Evolutionary conservation across 305 asterid species (phyloP).

Genomic region (Solanum aculeatissimum): DNA sequence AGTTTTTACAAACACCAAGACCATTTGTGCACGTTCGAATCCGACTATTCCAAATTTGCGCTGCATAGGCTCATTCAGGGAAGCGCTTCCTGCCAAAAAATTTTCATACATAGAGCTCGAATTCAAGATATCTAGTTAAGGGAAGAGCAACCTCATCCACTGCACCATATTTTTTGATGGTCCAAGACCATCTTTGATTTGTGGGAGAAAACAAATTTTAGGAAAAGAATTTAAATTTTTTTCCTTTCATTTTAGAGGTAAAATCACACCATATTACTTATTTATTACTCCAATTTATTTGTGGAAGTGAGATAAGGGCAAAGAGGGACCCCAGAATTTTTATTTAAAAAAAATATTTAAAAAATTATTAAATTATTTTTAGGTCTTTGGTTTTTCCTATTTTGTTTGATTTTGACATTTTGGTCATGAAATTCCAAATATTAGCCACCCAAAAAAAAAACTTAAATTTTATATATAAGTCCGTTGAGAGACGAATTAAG

Average conservation of each 20-base stretch:
- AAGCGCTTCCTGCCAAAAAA: no score
- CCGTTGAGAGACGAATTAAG: neutral
- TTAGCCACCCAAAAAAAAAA: neutral
- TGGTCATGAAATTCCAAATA: neutral
- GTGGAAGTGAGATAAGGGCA: neutral
- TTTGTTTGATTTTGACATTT: neutral
- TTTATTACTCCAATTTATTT: neutral
- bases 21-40: no score
- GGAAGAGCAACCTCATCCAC: no score
- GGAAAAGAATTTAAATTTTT: neutral
- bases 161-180: no score
- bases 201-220: neutral
- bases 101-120: no score
- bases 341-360: no score
- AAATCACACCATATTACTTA: neutral
- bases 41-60: no score
- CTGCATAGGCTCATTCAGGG: no score
- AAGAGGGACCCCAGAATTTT: neutral
- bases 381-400: neutral
- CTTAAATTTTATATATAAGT: neutral
- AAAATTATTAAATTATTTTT: no score
- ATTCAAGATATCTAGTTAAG: no score
- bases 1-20: neutral
- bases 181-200: neutral
- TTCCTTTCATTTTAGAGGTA: neutral